A percentile compares a stretch with the other conserved stretches of the same genome.
phyloP scores from a whole-genome alignment of 768 basidiomycete species.

The Rossbeevera mucosa region DNA sequence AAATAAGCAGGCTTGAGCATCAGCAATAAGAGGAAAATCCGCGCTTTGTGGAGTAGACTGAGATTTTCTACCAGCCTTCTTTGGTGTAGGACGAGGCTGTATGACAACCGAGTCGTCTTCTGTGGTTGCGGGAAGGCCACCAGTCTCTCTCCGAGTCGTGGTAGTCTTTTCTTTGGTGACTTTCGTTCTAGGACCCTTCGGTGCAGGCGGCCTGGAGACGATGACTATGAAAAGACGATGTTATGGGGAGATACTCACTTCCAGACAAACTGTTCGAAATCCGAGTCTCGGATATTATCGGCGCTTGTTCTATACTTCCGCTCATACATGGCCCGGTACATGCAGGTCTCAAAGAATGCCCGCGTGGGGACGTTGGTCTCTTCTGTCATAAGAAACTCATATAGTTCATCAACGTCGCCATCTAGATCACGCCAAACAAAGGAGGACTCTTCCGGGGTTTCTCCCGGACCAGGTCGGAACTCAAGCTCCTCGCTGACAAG shows the following conservation, averaged over 20 bases:
- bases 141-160: conserved; percentile 5
- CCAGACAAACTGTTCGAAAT: conserved; percentile 79
- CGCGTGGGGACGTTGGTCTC: conserved; percentile 75
- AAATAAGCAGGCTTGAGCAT: conserved; percentile 54
- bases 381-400: conserved; percentile 82
- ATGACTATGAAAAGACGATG: neutral
- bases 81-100: conserved; percentile 15
- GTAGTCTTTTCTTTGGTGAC: conserved; percentile 11
- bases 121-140: conserved; percentile 1
- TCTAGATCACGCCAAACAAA: conserved; percentile 91
- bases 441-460: conserved; percentile 70
- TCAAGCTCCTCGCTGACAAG: conserved; percentile 87
- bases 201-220: conserved; percentile 21
- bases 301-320: conserved; percentile 78
- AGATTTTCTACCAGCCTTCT: conserved; percentile 11
- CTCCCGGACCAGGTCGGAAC: conserved; percentile 70
- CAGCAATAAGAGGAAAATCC: conserved; percentile 27
- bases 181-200: conserved; percentile 18
- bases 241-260: conserved; percentile 48
- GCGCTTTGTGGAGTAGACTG: conserved; percentile 17
- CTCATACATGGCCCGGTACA: conserved; percentile 96
- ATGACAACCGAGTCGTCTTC: conserved; percentile 4
- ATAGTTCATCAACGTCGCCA: conserved; percentile 89
- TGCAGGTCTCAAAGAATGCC: conserved; percentile 88
- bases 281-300: conserved; percentile 59